Conservation (phyloP, 805 yeast species). For the Nakazawaea holstii region DNA sequence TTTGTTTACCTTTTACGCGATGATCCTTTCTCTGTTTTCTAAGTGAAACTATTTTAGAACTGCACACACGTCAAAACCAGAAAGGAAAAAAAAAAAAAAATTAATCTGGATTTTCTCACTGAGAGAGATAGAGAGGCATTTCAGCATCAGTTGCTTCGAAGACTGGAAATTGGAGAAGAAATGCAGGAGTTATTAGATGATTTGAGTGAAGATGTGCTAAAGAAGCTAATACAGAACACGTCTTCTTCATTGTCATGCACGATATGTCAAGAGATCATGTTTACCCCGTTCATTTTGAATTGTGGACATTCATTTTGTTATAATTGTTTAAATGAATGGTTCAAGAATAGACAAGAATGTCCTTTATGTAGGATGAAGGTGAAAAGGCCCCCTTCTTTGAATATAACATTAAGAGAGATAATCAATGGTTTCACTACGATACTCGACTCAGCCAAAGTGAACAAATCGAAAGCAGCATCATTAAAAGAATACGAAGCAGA, state of each 20-base stretch:
- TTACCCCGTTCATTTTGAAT: conserved; percentile 51
- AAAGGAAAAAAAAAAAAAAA: not conserved
- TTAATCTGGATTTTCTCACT: too few relatives aligned
- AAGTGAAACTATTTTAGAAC: not conserved
- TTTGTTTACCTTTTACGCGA: conserved; percentile 5
- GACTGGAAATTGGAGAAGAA: not conserved
- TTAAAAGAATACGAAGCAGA: conserved; percentile 36
- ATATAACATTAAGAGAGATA: conserved; percentile 45
- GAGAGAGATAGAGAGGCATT: not conserved
- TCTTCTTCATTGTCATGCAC: conserved; percentile 43
- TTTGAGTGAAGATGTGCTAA: not conserved
- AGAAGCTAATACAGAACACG: conserved; percentile 6
- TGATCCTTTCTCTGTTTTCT: not conserved
- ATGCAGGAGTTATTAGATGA: conserved; percentile 1
- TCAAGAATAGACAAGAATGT: conserved; percentile 50
- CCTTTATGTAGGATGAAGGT: conserved; percentile 59
- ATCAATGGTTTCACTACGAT: conserved; percentile 35
- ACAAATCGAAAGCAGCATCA: conserved; percentile 22
- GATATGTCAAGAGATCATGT: conserved; percentile 67
- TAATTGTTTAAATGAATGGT: conserved; percentile 60
- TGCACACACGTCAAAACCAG: not conserved
- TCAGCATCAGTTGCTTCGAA: not conserved
- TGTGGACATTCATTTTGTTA: conserved; percentile 81
- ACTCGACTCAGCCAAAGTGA: conserved; percentile 22
- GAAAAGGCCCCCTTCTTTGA: conserved; percentile 44